Evolutionary conservation across 371 early-diverging fungal genomes (phyloP).

Genomic region (Mucor piriformis): DNA sequence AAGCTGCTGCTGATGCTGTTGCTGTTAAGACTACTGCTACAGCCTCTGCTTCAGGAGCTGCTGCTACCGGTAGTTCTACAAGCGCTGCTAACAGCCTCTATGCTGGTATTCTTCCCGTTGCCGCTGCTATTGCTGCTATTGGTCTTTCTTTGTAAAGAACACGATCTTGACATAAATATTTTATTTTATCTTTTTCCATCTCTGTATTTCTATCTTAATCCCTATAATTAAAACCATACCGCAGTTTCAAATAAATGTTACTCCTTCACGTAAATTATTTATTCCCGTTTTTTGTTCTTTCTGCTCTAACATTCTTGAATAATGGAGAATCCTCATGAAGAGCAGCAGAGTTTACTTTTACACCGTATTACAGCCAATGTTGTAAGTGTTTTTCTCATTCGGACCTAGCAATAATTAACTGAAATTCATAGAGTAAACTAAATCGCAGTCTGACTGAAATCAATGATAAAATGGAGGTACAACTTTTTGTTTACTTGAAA

Average conservation of each 20-base stretch:
- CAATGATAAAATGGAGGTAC: constrained; percentile 31
- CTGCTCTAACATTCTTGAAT: neutral
- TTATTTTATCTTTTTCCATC: neutral
- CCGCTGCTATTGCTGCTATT: constrained; percentile 12
- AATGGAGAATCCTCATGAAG: constrained; percentile 43
- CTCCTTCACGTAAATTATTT: neutral
- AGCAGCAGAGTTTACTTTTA: constrained; percentile 32
- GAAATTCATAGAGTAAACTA: constrained; percentile 21
- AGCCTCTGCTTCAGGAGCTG: neutral
- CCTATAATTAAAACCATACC: neutral
- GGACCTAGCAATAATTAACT: neutral
- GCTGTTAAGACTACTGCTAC: constrained; percentile 2
- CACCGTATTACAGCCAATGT: constrained; percentile 31
- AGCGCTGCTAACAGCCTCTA: constrained; percentile 4
- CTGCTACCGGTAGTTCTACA: neutral
- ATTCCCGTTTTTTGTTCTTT: neutral
- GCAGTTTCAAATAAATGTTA: too few species aligned
- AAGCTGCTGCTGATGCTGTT: constrained; percentile 21
- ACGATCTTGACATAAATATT: too few species aligned
- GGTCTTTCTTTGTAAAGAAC: constrained; percentile 2
- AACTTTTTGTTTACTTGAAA: neutral
- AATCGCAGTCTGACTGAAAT: constrained; percentile 25
- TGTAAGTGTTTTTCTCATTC: constrained; percentile 11
- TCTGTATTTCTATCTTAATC: neutral
- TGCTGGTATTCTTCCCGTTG: constrained; percentile 14